These are phyloP conservation scores for Prunus yedoensis DNA, from an alignment of 331 rosid genomes.

Conservation along the genomic window DNA sequence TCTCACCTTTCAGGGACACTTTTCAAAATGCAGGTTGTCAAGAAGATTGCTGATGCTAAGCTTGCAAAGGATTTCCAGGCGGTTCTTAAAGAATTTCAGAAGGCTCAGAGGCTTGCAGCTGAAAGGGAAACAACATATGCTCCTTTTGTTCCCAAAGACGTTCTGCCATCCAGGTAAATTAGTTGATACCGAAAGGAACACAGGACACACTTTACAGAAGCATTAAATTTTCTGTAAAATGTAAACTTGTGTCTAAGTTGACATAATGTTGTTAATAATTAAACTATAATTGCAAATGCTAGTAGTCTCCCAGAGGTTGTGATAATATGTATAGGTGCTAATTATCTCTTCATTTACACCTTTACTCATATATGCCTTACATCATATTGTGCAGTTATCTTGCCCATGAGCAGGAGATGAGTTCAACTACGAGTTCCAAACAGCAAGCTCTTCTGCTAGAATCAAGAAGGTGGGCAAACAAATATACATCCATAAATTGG, in stretches of 20 bases:
- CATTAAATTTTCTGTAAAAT: background rate
- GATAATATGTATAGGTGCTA: background rate
- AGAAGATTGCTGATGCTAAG: conserved; percentile 37
- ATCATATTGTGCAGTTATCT: conserved; percentile 17
- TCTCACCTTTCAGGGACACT: background rate
- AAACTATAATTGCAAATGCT: background rate
- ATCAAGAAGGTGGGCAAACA: conserved; percentile 19
- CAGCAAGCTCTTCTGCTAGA: conserved; percentile 21
- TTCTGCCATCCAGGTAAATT: conserved; percentile 23
- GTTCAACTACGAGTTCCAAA: conserved; percentile 6
- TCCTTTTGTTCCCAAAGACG: conserved; percentile 29
- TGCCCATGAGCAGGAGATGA: conserved; percentile 22
- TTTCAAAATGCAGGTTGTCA: conserved; percentile 22
- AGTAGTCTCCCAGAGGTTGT: background rate
- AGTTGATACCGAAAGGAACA: background rate
- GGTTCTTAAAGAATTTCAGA: conserved; percentile 32
- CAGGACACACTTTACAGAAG: too few species aligned
- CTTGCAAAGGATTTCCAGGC: conserved; percentile 36
- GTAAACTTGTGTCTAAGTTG: background rate
- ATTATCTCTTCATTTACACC: background rate
- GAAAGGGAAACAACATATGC: conserved; percentile 34
- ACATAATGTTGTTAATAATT: background rate
- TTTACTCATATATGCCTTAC: background rate
- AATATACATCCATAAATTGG: background rate
- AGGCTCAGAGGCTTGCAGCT: conserved; percentile 38